Conservation (phyloP, 1,284 basidiomycete genomes). For the Sporisorium exsertum region DNA sequence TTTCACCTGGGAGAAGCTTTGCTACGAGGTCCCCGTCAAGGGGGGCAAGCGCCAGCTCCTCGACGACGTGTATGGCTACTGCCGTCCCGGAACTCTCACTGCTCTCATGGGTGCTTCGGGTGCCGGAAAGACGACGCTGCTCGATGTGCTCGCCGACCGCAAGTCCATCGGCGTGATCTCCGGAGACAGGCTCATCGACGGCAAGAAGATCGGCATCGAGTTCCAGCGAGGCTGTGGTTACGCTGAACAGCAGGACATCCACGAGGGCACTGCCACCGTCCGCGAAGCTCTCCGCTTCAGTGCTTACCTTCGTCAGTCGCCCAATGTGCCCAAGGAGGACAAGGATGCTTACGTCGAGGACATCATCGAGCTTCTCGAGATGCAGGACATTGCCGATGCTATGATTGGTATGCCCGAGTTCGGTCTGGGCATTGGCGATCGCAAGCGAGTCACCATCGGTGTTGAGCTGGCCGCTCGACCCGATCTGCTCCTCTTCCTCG, state of each 20-base stretch:
- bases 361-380: conserved; percentile 81
- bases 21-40: conserved; percentile 72
- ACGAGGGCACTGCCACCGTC: conserved; percentile 84
- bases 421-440: conserved; percentile 74
- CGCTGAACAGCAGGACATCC: conserved; percentile 84
- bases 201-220: conserved; percentile 77
- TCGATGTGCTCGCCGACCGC: conserved; percentile 85
- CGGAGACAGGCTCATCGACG: conserved; percentile 83
- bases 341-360: conserved; percentile 85
- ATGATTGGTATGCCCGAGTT: conserved; percentile 74
- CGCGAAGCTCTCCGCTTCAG: conserved; percentile 86
- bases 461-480: conserved; percentile 51
- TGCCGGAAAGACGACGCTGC: conserved; percentile 74
- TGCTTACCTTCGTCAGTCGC: conserved; percentile 82
- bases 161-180: conserved; percentile 80
- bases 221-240: conserved; percentile 77
- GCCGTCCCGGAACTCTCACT: conserved; percentile 82
- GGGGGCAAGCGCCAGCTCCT: conserved; percentile 76
- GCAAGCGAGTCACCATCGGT: conserved; percentile 77
- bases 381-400: conserved; percentile 79
- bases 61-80: conserved; percentile 84
- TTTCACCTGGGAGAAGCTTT: conserved; percentile 71
- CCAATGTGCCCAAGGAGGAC: conserved; percentile 76
- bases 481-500: conserved; percentile 72
- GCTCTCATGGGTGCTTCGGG: conserved; percentile 80